A percentile compares a stretch with the other conserved stretches of the same genome.
Evolutionary conservation across 2,329 filamentous ascomycete species (phyloP).

Genomic region (Penicillium fuscoglaucum): DNA sequence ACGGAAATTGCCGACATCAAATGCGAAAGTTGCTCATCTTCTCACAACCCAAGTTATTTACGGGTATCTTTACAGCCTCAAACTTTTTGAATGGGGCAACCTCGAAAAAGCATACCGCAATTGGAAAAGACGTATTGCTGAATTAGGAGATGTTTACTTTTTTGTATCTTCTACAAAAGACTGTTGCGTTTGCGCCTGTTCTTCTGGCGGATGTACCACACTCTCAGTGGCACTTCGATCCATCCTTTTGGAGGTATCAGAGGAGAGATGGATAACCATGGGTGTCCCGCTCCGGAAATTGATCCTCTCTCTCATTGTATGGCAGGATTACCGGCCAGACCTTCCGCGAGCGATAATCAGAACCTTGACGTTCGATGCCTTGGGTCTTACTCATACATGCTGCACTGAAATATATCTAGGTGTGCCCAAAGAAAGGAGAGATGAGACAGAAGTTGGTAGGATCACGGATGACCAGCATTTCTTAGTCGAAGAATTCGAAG

Average conservation of each 20-base stretch:
- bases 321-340: not conserved
- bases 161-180: conserved; percentile 3
- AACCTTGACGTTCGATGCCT: conserved; percentile 13
- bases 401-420: not conserved
- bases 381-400: conserved; percentile 10
- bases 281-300: not conserved
- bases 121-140: not conserved
- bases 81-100: rapidly evolving
- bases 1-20: not conserved
- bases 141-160: not conserved
- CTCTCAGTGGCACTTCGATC: conserved; percentile 1
- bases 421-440: not conserved
- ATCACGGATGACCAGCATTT: conserved; percentile 4
- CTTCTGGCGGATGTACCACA: conserved; percentile 8
- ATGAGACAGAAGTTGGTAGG: not conserved
- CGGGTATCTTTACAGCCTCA: too few species aligned
- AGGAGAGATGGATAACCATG: too few species aligned
- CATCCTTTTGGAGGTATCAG: not conserved
- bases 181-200: conserved; percentile 15
- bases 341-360: conserved; percentile 3
- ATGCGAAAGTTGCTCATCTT: not conserved
- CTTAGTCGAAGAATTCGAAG: conserved; percentile 3
- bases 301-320: not conserved
- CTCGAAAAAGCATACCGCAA: not conserved
- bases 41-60: not conserved